phyloP scores from a whole-genome alignment of 169 alveolate genomes.

The Plasmodium vinckei region DNA sequence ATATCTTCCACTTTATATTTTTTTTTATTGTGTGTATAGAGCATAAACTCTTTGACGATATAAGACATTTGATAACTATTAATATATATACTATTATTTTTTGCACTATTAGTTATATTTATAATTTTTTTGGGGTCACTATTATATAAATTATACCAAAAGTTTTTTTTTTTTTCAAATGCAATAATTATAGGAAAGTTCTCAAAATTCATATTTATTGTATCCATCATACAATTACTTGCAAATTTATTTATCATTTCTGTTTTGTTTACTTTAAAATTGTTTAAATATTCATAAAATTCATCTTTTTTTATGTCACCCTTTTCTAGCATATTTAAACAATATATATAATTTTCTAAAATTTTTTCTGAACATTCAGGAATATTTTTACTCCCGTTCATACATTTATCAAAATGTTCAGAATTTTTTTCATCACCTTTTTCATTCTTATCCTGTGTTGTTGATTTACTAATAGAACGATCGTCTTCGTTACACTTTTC shows the following conservation, averaged over 20 bases:
- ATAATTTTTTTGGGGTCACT: conserved; percentile 3
- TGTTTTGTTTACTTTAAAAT: not conserved
- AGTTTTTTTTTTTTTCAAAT: conserved; percentile 63
- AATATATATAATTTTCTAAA: conserved; percentile 40
- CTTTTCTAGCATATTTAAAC: conserved; percentile 50
- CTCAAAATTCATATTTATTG: conserved; percentile 2
- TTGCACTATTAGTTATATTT: conserved; percentile 13
- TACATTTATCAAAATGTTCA: not conserved
- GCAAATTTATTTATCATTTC: conserved; percentile 1
- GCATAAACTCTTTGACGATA: conserved; percentile 33
- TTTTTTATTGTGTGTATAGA: conserved; percentile 6
- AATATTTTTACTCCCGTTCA: not conserved
- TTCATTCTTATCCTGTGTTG: not conserved
- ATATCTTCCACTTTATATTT: conserved; percentile 4
- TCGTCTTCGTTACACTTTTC: not conserved
- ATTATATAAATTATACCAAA: conserved; percentile 48
- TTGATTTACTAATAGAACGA: not conserved
- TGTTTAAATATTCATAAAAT: conserved; percentile 42
- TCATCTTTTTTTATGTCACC: conserved; percentile 31
- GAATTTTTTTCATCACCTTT: not conserved
- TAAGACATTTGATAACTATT: conserved; percentile 41
- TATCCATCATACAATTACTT: conserved; percentile 46
- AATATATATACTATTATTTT: conserved; percentile 46
- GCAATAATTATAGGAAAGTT: conserved; percentile 56
- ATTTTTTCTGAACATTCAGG: conserved; percentile 23